These are phyloP conservation scores for Macrotyloma uniflorum DNA, from an alignment of 306 rosid species.

Conservation along the genomic window DNA sequence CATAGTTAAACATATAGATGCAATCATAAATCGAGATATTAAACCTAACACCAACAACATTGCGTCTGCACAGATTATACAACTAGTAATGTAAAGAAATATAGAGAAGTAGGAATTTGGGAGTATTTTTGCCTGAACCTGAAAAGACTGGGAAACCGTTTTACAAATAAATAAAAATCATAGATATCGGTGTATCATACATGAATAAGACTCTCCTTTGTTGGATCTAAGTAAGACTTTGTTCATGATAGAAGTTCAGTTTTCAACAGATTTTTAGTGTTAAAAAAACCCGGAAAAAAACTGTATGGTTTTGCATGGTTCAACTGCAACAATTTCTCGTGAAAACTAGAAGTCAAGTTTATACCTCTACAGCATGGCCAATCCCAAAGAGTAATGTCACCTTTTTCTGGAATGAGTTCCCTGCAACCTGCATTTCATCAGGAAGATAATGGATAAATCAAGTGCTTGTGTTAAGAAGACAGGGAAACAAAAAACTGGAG, in stretches of 20 bases:
- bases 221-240: slow-evolving; percentile 17
- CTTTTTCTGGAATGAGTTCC: slow-evolving; percentile 98
- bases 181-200: not conserved
- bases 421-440: slow-evolving; percentile 73
- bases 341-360: slow-evolving; percentile 25
- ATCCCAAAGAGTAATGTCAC: slow-evolving; percentile 73
- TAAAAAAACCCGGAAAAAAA: not conserved
- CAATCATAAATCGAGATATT: slow-evolving; percentile 2
- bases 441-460: slow-evolving; percentile 32
- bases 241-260: slow-evolving; percentile 23
- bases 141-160: not conserved
- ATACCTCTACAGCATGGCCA: slow-evolving; percentile 88
- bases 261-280: slow-evolving; percentile 26
- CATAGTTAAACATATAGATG: slow-evolving; percentile 11
- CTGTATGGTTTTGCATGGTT: slow-evolving; percentile 5
- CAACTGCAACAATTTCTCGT: slow-evolving; percentile 5
- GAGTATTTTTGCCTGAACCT: not conserved
- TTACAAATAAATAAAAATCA: not conserved
- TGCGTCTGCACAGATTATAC: not conserved
- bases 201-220: not conserved
- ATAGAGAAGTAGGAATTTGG: not conserved
- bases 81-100: not conserved
- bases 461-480: not conserved
- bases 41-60: not conserved
- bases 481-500: slow-evolving; percentile 33